phyloP scores from a whole-genome alignment of 495 filamentous ascomycete genomes.

The Xylaria telfairii region DNA sequence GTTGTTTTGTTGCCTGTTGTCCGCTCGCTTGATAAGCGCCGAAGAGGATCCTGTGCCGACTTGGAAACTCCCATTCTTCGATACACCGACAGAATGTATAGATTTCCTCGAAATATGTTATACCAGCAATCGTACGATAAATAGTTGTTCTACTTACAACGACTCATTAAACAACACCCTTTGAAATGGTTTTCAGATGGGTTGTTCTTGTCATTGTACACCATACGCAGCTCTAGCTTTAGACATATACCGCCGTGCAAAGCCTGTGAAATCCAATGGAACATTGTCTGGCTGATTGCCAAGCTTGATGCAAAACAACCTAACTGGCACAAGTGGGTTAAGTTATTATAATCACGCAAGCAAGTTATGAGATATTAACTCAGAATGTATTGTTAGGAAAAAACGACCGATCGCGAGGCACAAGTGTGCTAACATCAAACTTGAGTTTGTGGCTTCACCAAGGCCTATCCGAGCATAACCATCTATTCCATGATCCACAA shows the following conservation, averaged over 20 bases:
- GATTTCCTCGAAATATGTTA: neutral
- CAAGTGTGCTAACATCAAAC: constrained; percentile 19
- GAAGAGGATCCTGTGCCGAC: no score
- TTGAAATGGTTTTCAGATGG: neutral
- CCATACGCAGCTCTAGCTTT: neutral
- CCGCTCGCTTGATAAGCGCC: no score
- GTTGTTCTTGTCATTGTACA: neutral
- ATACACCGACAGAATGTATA: no score
- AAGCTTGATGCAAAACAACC: neutral
- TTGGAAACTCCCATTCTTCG: no score
- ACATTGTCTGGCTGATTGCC: neutral
- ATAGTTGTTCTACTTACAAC: neutral
- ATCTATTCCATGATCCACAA: constrained; percentile 23
- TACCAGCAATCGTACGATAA: neutral
- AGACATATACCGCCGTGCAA: neutral
- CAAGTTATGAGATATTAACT: constrained; percentile 22
- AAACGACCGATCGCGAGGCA: constrained; percentile 23
- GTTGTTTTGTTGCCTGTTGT: neutral
- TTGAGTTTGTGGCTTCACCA: constrained; percentile 6
- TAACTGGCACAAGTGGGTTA: neutral
- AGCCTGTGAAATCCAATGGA: neutral
- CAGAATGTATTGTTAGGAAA: constrained; percentile 30
- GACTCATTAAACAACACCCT: neutral
- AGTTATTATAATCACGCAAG: constrained; percentile 6
- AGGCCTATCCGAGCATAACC: constrained; percentile 19